Evolutionary conservation across 2,329 filamentous ascomycete genomes (phyloP).

Genomic region (Alternaria brassicicola): DNA sequence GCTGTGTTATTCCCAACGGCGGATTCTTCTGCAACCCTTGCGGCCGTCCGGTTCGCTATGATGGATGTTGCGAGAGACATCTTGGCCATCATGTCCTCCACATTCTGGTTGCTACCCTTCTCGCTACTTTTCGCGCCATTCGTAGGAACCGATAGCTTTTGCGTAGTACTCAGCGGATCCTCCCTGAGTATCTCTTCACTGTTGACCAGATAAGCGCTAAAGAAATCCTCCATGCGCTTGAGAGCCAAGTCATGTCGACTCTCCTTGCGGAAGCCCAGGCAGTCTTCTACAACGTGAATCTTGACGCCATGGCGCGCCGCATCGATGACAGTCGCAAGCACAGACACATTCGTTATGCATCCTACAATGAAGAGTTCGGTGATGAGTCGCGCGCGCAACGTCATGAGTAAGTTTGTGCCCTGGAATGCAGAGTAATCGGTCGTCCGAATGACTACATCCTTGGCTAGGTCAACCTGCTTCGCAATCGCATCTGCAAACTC

Average conservation of each 20-base stretch:
- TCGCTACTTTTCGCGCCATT: slow-evolving; percentile 16
- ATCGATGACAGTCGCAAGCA: slow-evolving; percentile 90
- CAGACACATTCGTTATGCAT: slow-evolving; percentile 81
- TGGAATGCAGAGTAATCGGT: slow-evolving; percentile 88
- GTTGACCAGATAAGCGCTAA: slow-evolving; percentile 71
- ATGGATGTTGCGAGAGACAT: slow-evolving; percentile 28
- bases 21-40: slow-evolving; percentile 16
- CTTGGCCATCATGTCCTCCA: slow-evolving; percentile 32
- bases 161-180: slow-evolving; percentile 15
- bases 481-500: slow-evolving; percentile 59
- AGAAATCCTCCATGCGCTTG: slow-evolving; percentile 72
- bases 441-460: slow-evolving; percentile 67
- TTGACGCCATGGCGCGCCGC: slow-evolving; percentile 84
- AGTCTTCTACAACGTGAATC: slow-evolving; percentile 89
- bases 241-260: slow-evolving; percentile 73
- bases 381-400: slow-evolving; percentile 83
- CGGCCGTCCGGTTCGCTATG: slow-evolving; percentile 14
- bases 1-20: slow-evolving; percentile 1
- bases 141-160: slow-evolving; percentile 12
- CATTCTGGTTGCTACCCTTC: slow-evolving; percentile 21
- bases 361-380: slow-evolving; percentile 91
- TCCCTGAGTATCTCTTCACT: slow-evolving; percentile 63
- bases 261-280: slow-evolving; percentile 78
- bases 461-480: slow-evolving; percentile 55
- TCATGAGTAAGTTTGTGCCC: slow-evolving; percentile 72